Evolutionary conservation across 352 stramenopile genomes (phyloP), one percentile per base, ranked within the genome.

Genomic region (Phytophthora multivora): DNA sequence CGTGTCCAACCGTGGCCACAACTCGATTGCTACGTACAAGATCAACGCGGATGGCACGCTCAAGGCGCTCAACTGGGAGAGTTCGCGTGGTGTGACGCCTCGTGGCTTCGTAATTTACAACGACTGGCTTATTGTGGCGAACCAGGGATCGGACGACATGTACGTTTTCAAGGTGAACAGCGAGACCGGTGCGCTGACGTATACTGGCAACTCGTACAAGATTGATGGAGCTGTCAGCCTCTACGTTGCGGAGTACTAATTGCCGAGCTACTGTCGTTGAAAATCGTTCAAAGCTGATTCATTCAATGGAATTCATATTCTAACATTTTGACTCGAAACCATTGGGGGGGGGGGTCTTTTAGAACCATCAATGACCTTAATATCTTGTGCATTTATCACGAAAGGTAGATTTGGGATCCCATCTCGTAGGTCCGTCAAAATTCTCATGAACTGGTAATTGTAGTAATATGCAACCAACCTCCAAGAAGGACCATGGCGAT

Each of bases 1-100:
- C 70, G 60, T 70, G 47, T 88, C 80, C 21, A 89, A 88, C 68
- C 80, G 80, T 38, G 73, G 70, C 11, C 80, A 89, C 71, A 61
- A 89, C 71, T 83, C 71, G 36, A 82, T 89, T 36, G 73, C 72
- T 8, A 76, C 74, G 6, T 89, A 83, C 64, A 49, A 62, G 43
- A 63, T 88, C 40, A 69, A 65, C 18, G 25, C 59, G 11, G 49
- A 68, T 15, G 75, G 66, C 23, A 73, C 71, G 21, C 59, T 87
- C 23, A 71, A 62, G 50, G 16, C 55, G 16, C 45, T 83, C 3
- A 69, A 59, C 39, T 69, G 66, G 54, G 75, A 81, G 49, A 59
- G 68, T 16, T 74, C 75, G 16, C 67, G 73, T 15, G 80, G 80
- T 31, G 51, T 72, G 25, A 73, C 54, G 5, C 80, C 80, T 36